phyloP scores from a whole-genome alignment of 2,329 filamentous ascomycete genomes.

The Huntiella bhutanensis region DNA sequence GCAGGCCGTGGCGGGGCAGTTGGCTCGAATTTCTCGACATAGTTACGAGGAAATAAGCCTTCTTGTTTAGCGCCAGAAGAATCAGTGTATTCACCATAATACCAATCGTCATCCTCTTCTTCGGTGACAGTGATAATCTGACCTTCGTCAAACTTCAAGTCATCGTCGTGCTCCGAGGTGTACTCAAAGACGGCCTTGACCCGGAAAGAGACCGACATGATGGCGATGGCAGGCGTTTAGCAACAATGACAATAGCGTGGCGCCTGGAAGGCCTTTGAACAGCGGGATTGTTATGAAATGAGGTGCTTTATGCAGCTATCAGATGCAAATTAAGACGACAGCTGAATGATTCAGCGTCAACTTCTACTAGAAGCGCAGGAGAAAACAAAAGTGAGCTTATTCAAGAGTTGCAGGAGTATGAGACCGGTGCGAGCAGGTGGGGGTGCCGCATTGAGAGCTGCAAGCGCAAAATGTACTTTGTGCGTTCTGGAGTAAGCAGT shows the following conservation, averaged over 20 bases:
- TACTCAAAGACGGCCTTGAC: constrained; percentile 96
- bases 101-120: constrained; percentile 88
- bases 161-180: constrained; percentile 78
- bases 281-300: too few species aligned
- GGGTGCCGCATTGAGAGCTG: neutral
- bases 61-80: constrained; percentile 53
- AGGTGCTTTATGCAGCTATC: too few species aligned
- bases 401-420: neutral
- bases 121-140: constrained; percentile 90
- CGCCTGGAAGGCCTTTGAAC: too few species aligned
- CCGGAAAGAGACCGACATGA: constrained; percentile 44
- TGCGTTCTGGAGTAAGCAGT: too few species aligned
- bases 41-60: constrained; percentile 89
- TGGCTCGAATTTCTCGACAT: constrained; percentile 91
- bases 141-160: constrained; percentile 67
- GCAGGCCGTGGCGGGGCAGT: constrained; percentile 71
- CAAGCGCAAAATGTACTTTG: constrained; percentile 1
- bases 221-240: neutral
- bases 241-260: neutral
- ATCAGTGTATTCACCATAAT: constrained; percentile 71
- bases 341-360: neutral
- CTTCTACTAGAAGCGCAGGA: neutral
- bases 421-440: neutral
- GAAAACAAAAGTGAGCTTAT: neutral
- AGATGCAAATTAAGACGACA: neutral